A percentile compares a stretch with the other conserved stretches of the same genome.
Conservation (phyloP, 2,329 filamentous ascomycete species). For the Tolypocladium pustulatum region DNA sequence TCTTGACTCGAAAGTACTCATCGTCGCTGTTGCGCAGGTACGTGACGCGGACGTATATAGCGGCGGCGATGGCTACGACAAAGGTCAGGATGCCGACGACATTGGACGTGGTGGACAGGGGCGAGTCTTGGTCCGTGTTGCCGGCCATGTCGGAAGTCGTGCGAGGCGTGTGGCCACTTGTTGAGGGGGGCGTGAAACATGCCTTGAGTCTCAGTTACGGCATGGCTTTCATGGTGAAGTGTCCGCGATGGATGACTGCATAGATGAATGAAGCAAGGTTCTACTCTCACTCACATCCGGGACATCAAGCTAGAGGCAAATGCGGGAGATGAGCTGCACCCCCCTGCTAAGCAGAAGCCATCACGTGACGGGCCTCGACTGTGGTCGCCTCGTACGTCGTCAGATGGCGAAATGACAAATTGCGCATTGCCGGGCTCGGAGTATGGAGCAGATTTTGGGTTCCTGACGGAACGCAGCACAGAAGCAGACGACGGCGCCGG, state of each 20-base stretch:
- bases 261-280: neutral
- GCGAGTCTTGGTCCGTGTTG: constrained; percentile 24
- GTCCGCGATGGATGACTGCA: neutral
- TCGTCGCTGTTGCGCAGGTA: constrained; percentile 34
- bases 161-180: neutral
- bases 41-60: constrained; percentile 30
- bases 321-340: neutral
- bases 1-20: constrained; percentile 37
- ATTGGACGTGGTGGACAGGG: constrained; percentile 32
- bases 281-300: neutral
- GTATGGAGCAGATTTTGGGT: neutral
- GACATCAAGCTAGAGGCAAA: neutral
- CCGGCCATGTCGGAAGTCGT: constrained; percentile 9
- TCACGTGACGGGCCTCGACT: neutral
- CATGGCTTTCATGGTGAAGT: neutral
- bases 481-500: neutral
- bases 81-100: constrained; percentile 36
- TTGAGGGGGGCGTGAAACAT: neutral
- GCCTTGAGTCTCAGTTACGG: neutral
- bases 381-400: neutral
- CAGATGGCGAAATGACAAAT: neutral
- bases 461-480: neutral
- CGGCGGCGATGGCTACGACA: constrained; percentile 31
- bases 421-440: neutral
- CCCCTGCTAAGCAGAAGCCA: neutral